phyloP scores from a whole-genome alignment of 208 protist genomes.

The Trypanosomatidae sp. region DNA sequence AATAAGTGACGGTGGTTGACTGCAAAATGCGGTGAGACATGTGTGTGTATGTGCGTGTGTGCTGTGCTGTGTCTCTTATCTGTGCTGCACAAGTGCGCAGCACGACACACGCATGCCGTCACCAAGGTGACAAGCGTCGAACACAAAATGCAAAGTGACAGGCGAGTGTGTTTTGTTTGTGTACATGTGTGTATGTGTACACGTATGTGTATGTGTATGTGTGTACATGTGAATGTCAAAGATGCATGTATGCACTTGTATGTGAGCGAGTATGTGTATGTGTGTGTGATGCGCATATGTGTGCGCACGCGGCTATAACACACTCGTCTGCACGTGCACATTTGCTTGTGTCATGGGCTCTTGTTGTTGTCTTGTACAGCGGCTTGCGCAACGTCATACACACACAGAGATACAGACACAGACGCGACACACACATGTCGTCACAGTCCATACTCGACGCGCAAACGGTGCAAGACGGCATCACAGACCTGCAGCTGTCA shows the following conservation, averaged over 20 bases:
- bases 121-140: no score
- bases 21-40: no score
- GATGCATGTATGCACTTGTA: background rate
- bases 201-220: conserved; percentile 1
- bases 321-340: no score
- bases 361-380: background rate
- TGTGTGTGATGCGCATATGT: background rate
- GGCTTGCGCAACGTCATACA: background rate
- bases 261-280: conserved; percentile 1
- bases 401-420: conserved; percentile 4
- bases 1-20: no score
- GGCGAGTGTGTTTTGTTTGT: no score
- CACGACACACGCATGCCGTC: no score
- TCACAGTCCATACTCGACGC: conserved; percentile 10
- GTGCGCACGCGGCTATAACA: background rate
- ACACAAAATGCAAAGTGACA: no score
- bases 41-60: no score
- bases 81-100: no score
- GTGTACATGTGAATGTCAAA: background rate
- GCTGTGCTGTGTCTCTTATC: no score
- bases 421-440: background rate
- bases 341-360: no score
- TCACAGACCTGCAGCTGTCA: conserved; percentile 47
- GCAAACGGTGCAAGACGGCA: conserved; percentile 25
- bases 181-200: background rate